These are phyloP conservation scores for Mortierella hygrophila DNA, from an alignment of 192 early-diverging fungal genomes.

Conservation along the genomic window DNA sequence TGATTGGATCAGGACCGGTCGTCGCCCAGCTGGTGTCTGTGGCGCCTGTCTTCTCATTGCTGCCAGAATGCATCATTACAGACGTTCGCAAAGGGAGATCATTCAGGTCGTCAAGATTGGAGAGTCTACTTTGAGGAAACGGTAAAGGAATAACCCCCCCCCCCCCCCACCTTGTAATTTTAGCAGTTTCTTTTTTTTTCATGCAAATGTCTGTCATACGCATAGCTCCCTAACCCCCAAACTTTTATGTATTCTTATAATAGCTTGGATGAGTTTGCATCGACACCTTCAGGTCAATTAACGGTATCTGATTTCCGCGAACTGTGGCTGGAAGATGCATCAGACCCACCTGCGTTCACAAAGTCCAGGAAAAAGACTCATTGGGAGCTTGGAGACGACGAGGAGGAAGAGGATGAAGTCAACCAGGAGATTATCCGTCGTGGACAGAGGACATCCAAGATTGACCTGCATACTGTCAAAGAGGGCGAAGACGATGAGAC, in stretches of 20 bases:
- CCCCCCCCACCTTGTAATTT: not conserved
- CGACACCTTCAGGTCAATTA: conserved; percentile 82
- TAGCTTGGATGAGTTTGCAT: conserved; percentile 84
- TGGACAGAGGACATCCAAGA: conserved; percentile 21
- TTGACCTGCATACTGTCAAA: conserved; percentile 22
- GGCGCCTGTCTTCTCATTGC: conserved; percentile 92
- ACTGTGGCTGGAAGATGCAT: conserved; percentile 85
- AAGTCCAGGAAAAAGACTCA: conserved; percentile 63
- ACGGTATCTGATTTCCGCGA: conserved; percentile 85
- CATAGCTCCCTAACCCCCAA: not conserved
- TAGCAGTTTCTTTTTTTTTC: not conserved
- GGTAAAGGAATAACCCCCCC: conserved; percentile 55
- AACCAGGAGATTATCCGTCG: conserved; percentile 44
- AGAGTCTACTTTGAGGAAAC: conserved; percentile 83
- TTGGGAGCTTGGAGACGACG: conserved; percentile 35
- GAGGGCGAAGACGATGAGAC: conserved; percentile 32
- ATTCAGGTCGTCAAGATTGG: conserved; percentile 92
- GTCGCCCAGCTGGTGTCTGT: conserved; percentile 95
- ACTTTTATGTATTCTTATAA: conserved; percentile 11
- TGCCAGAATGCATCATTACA: conserved; percentile 91
- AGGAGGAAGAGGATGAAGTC: conserved; percentile 43
- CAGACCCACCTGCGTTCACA: conserved; percentile 88
- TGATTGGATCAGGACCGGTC: conserved; percentile 93
- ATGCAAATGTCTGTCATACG: not conserved
- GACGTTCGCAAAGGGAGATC: conserved; percentile 86